These are phyloP conservation scores for Cladophialophora psammophila DNA, from an alignment of 2,329 filamentous ascomycete species.

Conservation along the genomic window DNA sequence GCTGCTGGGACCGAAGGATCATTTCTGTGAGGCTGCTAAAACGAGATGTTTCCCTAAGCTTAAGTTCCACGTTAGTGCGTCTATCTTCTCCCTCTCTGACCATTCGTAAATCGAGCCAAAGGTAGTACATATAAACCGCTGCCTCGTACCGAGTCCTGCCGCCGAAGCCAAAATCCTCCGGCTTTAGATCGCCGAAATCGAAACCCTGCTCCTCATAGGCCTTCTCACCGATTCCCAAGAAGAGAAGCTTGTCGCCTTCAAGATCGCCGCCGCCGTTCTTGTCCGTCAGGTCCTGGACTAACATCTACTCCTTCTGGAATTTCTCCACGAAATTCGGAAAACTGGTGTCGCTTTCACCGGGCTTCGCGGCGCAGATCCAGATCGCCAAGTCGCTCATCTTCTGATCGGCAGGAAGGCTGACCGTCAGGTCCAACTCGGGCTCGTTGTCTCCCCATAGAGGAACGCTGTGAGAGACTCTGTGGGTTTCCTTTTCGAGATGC, in stretches of 20 bases:
- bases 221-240: not conserved
- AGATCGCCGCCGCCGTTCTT: not conserved
- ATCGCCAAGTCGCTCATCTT: not conserved
- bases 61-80: not conserved
- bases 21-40: too few species aligned
- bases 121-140: not conserved
- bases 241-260: not conserved
- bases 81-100: not conserved
- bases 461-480: not conserved
- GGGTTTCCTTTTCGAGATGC: not conserved
- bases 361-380: not conserved
- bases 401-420: not conserved
- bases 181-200: not conserved
- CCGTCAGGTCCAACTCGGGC: not conserved
- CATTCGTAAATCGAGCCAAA: not conserved
- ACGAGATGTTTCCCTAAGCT: too few species aligned
- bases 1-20: too few species aligned
- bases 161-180: not conserved
- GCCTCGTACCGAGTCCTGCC: not conserved
- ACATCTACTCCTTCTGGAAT: not conserved
- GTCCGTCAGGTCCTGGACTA: not conserved
- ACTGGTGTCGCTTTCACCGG: not conserved
- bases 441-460: not conserved
- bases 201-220: not conserved
- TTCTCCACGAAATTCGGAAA: conserved; percentile 1